Conservation (phyloP, 140 eudicot genomes). For the Cichorium intybus region DNA sequence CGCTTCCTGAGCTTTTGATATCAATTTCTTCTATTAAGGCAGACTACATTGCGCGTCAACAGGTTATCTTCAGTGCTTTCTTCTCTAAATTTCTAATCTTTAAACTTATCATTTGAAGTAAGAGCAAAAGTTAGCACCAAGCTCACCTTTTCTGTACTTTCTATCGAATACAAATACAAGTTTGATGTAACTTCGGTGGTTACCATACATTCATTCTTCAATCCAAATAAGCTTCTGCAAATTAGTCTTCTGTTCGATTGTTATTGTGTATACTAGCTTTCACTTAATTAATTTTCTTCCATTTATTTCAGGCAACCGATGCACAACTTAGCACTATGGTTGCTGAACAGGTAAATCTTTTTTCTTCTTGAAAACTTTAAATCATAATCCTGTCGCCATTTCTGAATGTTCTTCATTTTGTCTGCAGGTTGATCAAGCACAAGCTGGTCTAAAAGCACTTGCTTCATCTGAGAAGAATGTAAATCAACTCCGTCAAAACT, state of each 20-base stretch:
- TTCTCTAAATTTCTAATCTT: neutral
- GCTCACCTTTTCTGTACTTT: neutral
- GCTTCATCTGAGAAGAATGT: constrained; percentile 69
- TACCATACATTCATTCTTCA: neutral
- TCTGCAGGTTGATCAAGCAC: constrained; percentile 96
- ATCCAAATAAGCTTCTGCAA: neutral
- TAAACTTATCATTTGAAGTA: neutral
- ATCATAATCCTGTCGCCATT: constrained; percentile 5
- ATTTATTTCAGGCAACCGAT: constrained; percentile 81
- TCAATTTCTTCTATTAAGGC: constrained; percentile 91
- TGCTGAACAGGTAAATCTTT: constrained; percentile 79
- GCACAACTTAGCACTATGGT: constrained; percentile 99
- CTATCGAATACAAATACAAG: neutral
- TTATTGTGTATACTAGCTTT: neutral
- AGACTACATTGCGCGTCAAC: constrained; percentile 96
- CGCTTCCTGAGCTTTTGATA: constrained; percentile 84
- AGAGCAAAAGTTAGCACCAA: constrained; percentile 1
- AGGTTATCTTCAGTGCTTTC: constrained; percentile 39
- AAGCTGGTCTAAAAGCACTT: constrained; percentile 89
- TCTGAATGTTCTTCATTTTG: constrained; percentile 16
- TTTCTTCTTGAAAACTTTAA: neutral
- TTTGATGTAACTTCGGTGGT: neutral
- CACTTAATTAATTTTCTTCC: neutral
- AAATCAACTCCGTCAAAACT: constrained; percentile 78
- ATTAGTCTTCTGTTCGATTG: neutral